These are phyloP conservation scores for Cubamyces lactineus DNA, from an alignment of 768 basidiomycete genomes.

Conservation along the genomic window DNA sequence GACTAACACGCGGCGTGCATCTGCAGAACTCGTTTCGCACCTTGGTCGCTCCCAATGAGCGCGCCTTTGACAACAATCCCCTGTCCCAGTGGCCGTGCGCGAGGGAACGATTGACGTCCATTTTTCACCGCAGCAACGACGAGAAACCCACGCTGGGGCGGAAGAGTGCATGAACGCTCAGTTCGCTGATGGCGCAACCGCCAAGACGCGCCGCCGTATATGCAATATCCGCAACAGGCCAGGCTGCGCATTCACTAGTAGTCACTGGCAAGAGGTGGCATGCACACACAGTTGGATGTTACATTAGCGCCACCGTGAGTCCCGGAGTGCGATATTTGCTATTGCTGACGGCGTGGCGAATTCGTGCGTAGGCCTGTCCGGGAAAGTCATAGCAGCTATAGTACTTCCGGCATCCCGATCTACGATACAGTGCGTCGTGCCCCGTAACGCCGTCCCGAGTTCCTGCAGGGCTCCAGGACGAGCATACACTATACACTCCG, in stretches of 20 bases:
- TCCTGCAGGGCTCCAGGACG: background rate
- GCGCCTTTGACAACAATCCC: background rate
- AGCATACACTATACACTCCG: too few relatives aligned
- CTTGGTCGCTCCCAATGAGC: background rate
- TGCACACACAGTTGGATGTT: background rate
- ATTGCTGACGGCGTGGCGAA: background rate
- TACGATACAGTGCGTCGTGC: background rate
- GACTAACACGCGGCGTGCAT: background rate
- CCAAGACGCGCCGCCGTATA: background rate
- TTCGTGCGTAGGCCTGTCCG: background rate
- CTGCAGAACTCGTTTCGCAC: background rate
- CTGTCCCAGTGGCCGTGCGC: background rate
- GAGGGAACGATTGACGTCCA: background rate
- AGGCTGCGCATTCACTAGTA: background rate
- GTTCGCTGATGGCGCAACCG: background rate
- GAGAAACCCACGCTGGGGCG: conserved; percentile 6
- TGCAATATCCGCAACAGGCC: too few relatives aligned
- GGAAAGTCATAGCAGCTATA: background rate
- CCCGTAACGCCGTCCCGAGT: background rate
- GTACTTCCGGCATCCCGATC: conserved; percentile 14
- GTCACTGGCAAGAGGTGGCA: background rate
- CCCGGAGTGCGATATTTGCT: conserved; percentile 7
- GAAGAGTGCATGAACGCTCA: conserved; percentile 1
- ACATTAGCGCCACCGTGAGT: conserved; percentile 22
- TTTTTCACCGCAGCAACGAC: conserved; percentile 11